phyloP scores from a whole-genome alignment of 2,329 filamentous ascomycete species.

The Botrytis cinerea region DNA sequence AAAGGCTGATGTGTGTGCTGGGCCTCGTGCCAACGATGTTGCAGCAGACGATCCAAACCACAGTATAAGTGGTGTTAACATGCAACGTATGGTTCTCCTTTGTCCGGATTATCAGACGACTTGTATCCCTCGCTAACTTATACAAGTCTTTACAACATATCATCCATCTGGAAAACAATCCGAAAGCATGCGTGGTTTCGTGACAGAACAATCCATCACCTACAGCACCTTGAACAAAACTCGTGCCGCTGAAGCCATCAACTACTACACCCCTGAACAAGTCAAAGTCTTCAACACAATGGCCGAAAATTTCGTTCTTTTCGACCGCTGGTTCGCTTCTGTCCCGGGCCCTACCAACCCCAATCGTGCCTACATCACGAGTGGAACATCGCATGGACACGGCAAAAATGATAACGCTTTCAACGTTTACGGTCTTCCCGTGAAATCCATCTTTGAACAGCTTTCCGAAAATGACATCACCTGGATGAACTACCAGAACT shows the following conservation, averaged over 20 bases:
- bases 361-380: conserved; percentile 42
- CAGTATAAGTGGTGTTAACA: conserved; percentile 46
- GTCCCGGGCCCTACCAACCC: conserved; percentile 46
- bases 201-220: conserved; percentile 46
- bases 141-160: conserved; percentile 43
- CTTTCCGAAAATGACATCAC: conserved; percentile 45
- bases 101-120: neutral
- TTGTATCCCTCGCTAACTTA: conserved; percentile 22
- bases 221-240: conserved; percentile 43
- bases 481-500: conserved; percentile 52
- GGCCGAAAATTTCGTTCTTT: conserved; percentile 48
- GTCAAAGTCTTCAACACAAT: conserved; percentile 46
- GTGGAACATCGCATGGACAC: conserved; percentile 46
- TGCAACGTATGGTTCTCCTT: conserved; percentile 40
- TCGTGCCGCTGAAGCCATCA: conserved; percentile 47
- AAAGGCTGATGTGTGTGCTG: conserved; percentile 43
- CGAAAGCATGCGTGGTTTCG: conserved; percentile 45
- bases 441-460: conserved; percentile 46
- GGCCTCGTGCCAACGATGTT: conserved; percentile 44
- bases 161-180: conserved; percentile 40
- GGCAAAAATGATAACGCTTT: conserved; percentile 44
- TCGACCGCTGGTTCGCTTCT: conserved; percentile 48
- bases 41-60: conserved; percentile 49
- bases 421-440: conserved; percentile 42
- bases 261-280: conserved; percentile 47